Base-by-base conservation (phyloP, 2,329 filamentous ascomycete species). In the Fusarium nodosum region DNA sequence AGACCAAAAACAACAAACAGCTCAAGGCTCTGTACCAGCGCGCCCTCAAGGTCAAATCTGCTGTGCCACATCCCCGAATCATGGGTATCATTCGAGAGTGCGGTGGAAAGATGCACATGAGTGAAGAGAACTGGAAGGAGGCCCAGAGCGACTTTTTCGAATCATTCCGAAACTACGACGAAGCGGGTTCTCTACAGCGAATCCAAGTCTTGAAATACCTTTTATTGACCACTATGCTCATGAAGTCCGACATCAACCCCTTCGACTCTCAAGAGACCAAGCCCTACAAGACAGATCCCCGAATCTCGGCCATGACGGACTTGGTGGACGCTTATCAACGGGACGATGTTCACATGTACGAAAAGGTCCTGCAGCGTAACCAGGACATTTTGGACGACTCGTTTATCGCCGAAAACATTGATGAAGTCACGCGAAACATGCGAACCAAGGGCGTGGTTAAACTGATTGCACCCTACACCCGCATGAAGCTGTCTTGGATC, bases 51-150 rank as follows among this genome's bases (percentile, higher is more conserved):
- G 95, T 99, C 56, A 91, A 93, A 66, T 98, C 96, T n/a, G 96
- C 96, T 0, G 96, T 99, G 15, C 95, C 96, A 39, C 96, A 99
- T 81, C 96, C 96, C 62, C 97, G 97, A 82, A 97, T 99, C 79
- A 97, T 98, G 93, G 96, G 96, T 53, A 95, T 99, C 79, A 99
- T 99, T 77, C 91, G 95, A 56, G 96, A 99, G 82, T 99, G 96
- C 78, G 96, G 96, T 75, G 96, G 96, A 74, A 99, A 99, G 85
- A 99, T 99, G 96, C 94, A 98, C 83, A 98, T 99, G 96, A 96
- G 93, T 79, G 96, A 99, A 85, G 96, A 98, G 83, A 98, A 98
- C 79, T 99, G 96, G 96, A 93, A 96, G 79, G 93, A 94, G 76
- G 96, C 96, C 1, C 94, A 98, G 81, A 95, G 90, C 74, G 96